Evolutionary conservation across 2,329 filamentous ascomycete species (phyloP).

Genomic region (Epichloe bromicola): DNA sequence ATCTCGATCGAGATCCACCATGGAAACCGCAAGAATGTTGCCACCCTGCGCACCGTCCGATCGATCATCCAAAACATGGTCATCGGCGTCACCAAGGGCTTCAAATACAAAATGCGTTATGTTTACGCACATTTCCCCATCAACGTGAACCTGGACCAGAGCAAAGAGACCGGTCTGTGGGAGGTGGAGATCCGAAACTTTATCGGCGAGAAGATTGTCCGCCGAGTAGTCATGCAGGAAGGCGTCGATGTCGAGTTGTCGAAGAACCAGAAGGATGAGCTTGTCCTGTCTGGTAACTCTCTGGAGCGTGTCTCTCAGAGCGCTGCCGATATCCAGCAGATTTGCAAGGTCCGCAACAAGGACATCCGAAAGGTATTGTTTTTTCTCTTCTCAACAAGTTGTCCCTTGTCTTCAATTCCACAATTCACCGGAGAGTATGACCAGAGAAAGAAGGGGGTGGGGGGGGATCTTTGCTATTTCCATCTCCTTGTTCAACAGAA

Average conservation of each 20-base stretch:
- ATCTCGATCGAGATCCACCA: conserved; percentile 99
- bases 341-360: conserved; percentile 99
- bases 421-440: background rate
- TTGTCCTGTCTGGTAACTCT: conserved; percentile 84
- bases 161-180: conserved; percentile 71
- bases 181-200: conserved; percentile 99
- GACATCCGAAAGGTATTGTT: conserved; percentile 92
- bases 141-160: conserved; percentile 99
- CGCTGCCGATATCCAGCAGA: conserved; percentile 98
- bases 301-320: conserved; percentile 96
- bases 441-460: no score
- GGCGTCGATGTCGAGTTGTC: conserved; percentile 88
- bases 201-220: conserved; percentile 98
- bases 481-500: no score
- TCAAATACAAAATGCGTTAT: conserved; percentile 99
- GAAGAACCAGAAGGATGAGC: conserved; percentile 94
- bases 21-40: conserved; percentile 93
- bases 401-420: background rate
- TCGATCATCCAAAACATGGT: conserved; percentile 98
- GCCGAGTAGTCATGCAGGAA: conserved; percentile 74
- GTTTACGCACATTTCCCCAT: conserved; percentile 99
- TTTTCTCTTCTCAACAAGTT: background rate
- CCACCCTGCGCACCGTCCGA: conserved; percentile 93
- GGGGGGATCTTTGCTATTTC: no score
- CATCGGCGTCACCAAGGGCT: conserved; percentile 95